Evolutionary conservation across 2,329 filamentous ascomycete genomes (phyloP).

Genomic region (Cladosporium sp.): DNA sequence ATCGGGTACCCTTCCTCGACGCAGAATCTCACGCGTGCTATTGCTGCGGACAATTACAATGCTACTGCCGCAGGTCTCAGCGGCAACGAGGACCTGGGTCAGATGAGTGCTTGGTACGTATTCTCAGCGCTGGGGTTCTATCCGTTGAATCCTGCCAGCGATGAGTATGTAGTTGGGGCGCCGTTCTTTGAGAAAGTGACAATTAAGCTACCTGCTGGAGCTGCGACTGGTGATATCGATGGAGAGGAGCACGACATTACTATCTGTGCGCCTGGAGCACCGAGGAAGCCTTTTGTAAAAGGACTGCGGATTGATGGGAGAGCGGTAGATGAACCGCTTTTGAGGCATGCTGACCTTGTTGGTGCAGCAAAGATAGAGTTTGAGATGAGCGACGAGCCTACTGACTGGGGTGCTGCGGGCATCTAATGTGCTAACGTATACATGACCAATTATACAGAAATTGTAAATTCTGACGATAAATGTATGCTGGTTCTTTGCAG

Average conservation of each 20-base stretch:
- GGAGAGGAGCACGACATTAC: slow-evolving; percentile 35
- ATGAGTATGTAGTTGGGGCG: slow-evolving; percentile 48
- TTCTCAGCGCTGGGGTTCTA: slow-evolving; percentile 52
- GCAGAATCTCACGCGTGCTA: slow-evolving; percentile 41
- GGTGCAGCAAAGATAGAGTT: slow-evolving; percentile 43
- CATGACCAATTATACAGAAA: neutral
- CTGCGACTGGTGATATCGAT: slow-evolving; percentile 31
- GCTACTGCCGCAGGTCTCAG: slow-evolving; percentile 48
- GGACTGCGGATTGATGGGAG: slow-evolving; percentile 45
- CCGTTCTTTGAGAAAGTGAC: slow-evolving; percentile 50
- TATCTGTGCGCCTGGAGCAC: slow-evolving; percentile 45
- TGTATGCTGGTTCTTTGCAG: too few species aligned
- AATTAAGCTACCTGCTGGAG: slow-evolving; percentile 41
- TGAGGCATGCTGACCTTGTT: slow-evolving; percentile 46
- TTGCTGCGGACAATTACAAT: slow-evolving; percentile 48
- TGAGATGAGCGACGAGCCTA: slow-evolving; percentile 47
- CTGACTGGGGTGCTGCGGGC: slow-evolving; percentile 33
- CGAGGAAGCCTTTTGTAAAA: slow-evolving; percentile 44
- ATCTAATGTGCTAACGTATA: neutral
- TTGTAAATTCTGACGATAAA: neutral
- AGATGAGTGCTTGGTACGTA: slow-evolving; percentile 54
- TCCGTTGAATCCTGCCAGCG: slow-evolving; percentile 47
- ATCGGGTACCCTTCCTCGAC: slow-evolving; percentile 44
- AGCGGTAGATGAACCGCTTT: slow-evolving; percentile 35
- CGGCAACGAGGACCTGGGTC: slow-evolving; percentile 52